These are phyloP conservation scores for Rhizomucor miehei DNA, from an alignment of 371 early-diverging fungal species.

Conservation along the genomic window DNA sequence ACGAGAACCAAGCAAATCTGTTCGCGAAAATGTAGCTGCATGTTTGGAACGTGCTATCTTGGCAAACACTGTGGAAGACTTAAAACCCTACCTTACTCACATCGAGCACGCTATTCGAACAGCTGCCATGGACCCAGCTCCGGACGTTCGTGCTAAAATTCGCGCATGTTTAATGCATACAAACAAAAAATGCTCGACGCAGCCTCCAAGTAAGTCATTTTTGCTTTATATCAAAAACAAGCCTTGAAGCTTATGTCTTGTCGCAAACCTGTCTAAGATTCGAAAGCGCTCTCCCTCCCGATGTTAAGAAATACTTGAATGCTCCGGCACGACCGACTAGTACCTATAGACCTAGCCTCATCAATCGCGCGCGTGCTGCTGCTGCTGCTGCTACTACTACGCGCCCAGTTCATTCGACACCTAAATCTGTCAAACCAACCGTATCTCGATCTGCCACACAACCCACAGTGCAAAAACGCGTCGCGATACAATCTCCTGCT, in stretches of 20 bases:
- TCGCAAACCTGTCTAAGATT: not conserved
- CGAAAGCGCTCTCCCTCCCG: not conserved
- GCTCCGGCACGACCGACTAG: not conserved
- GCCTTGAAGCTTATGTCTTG: no score
- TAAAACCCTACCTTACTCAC: constrained; percentile 26
- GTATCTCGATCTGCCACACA: no score
- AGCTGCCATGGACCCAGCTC: constrained; percentile 47
- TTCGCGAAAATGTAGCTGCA: constrained; percentile 36
- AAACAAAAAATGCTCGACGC: constrained; percentile 38
- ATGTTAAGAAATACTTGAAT: not conserved
- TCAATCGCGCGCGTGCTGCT: no score
- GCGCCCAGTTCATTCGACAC: no score
- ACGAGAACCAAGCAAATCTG: constrained; percentile 38
- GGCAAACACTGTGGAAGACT: constrained; percentile 30
- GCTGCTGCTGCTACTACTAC: no score
- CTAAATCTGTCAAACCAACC: no score
- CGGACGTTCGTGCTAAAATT: constrained; percentile 46
- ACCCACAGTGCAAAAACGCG: no score
- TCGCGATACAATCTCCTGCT: no score
- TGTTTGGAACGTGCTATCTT: constrained; percentile 39
- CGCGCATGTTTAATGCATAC: constrained; percentile 43
- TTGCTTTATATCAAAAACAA: not conserved
- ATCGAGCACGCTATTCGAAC: constrained; percentile 44
- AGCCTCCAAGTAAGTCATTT: constrained; percentile 13
- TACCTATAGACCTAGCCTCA: no score